Evolutionary conservation across 192 early-diverging fungal genomes (phyloP), one percentile per base, ranked within the genome.

Genomic region (Coemansia reversa): DNA sequence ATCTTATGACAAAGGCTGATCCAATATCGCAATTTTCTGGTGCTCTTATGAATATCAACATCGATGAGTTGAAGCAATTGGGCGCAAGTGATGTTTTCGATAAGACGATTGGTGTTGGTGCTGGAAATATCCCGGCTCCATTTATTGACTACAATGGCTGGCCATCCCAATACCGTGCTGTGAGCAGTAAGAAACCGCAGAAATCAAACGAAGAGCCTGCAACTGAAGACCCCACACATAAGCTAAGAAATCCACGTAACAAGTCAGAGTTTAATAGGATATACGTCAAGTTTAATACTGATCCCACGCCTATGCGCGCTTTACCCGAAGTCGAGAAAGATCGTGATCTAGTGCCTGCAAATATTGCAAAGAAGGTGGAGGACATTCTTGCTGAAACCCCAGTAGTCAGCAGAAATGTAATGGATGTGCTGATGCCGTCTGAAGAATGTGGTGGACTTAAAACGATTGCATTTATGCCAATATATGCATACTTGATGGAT

Each of bases 401-500:
- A 16, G 70, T 82, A 18, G 52, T 82, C 9, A 72, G 67, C 33
- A 51, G 79, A 29, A 74, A 73, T 24, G 70, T 66, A 18, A 70
- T 82, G 70, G 74, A 72, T 0, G 47, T 70, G 3, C 52, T 82
- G 29, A 62, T 75, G 14, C 61, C 70, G 6, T 23, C 39, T 12
- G 3, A 42, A 20, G 73, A 75, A 48, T 65, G 65, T 62, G 25
- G 51, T 29, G 62, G 64, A 6, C 25, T 55, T 11, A 53, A 29
- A 11, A 16, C 59, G 12, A 61, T 45, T 52, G 51, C 28, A 3
- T 33, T 72, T 29, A 72, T 77, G 69, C 53, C 63, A 19, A 63
- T 58, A 14, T 48, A 72, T 25, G 58, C 79, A 4, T 82, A 82
- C 25, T 18, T 69, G 27, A 77, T 82, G 74, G 60, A 73, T 0